phyloP scores from a whole-genome alignment of 1,139 yeast genomes.

The Barnettozyma hawaiiensis region DNA sequence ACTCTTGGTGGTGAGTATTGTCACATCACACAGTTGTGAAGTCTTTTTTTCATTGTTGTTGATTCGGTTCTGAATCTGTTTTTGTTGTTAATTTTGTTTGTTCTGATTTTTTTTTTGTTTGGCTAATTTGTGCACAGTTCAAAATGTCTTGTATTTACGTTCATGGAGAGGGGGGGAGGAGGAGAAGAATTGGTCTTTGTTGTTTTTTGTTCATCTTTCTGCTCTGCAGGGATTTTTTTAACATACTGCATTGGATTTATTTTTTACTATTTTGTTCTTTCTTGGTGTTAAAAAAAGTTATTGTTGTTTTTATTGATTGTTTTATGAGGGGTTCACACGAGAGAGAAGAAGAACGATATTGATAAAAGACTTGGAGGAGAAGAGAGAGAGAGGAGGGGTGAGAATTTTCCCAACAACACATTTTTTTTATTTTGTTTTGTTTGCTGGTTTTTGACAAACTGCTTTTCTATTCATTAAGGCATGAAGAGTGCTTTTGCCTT shows the following conservation, averaged over 20 bases:
- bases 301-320: too few species aligned
- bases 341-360: conserved; percentile 7
- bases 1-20: conserved; percentile 20
- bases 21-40: too few species aligned
- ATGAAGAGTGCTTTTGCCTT: conserved; percentile 1
- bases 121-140: conserved; percentile 15
- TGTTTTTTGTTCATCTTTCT: too few species aligned
- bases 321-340: neutral
- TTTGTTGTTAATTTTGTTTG: conserved; percentile 6
- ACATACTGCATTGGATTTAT: neutral
- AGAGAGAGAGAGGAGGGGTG: too few species aligned
- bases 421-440: too few species aligned
- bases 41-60: too few species aligned
- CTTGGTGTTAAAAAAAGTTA: conserved; percentile 5
- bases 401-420: too few species aligned
- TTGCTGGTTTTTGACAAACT: conserved; percentile 10
- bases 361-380: neutral
- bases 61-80: conserved; percentile 5
- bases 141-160: conserved; percentile 14
- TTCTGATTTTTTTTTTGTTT: conserved; percentile 7
- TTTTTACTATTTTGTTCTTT: neutral
- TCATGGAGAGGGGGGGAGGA: too few species aligned
- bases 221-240: conserved; percentile 1
- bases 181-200: conserved; percentile 3
- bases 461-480: conserved; percentile 9